Evolutionary conservation across 192 early-diverging fungal species (phyloP), one percentile per base, ranked within the genome.

Genomic region (Phlyctochytrium bullatum): DNA sequence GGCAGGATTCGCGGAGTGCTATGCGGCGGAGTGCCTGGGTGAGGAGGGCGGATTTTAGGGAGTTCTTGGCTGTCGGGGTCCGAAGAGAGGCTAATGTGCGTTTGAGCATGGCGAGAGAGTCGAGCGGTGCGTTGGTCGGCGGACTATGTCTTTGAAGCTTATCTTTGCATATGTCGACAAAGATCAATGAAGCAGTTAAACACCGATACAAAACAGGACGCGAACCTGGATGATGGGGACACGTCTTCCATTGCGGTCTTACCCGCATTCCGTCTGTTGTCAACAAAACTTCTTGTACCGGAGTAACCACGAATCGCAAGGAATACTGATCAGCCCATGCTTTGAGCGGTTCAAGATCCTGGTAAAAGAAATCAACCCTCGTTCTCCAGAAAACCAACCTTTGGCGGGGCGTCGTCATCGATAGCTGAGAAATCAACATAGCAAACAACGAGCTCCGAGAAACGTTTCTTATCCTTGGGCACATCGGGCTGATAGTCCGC

Each of bases 351-450:
- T n/a, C n/a, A 50, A 50, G n/a, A 50, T 10, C n/a, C n/a, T n/a
- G 40, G 40, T 50, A n/a, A n/a, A 14, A 50, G n/a, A 10, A 50
- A 10, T 50, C 10, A 50, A 14, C 40, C 40, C 40, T 14, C 40
- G 40, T 14, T 50, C 12, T 50, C 40, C 40, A 10, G 12, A 50
- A n/a, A 50, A 59, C 23, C 61, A 2, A 32, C 66, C 30, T 47
- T 40, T 14, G 36, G 3, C 27, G 56, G 2, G 62, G 40, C 34
- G 56, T 73, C 36, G 34, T 78, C 59, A 74, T 89, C 80, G 16
- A 90, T 51, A 32, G 81, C 62, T 4, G 83, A 81, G 61, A 91
- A 88, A 67, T 97, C 92, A 59, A 97, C 78, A 54, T 93, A 89
- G 36, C 92, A 94, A 3, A 91, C 83, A 17, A 86, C 72, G 24